Conservation (phyloP, 2,329 filamentous ascomycete genomes). For the Aspergillus sp. region DNA sequence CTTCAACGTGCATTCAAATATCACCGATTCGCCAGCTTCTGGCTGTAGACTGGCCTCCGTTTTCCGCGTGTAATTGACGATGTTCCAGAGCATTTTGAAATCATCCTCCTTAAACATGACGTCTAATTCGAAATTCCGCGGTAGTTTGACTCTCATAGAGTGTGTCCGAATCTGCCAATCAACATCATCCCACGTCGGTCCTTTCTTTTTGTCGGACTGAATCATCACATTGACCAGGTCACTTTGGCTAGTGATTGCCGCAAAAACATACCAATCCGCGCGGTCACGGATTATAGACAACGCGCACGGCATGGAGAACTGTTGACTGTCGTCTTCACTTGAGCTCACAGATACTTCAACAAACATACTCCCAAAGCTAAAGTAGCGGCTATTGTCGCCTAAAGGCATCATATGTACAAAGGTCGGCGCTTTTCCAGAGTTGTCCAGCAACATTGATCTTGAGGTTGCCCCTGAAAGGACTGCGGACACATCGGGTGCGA, state of each 20-base stretch:
- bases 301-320: slow-evolving; percentile 71
- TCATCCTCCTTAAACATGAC: slow-evolving; percentile 74
- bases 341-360: slow-evolving; percentile 75
- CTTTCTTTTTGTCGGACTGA: slow-evolving; percentile 65
- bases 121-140: slow-evolving; percentile 71
- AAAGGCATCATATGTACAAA: slow-evolving; percentile 72
- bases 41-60: slow-evolving; percentile 70
- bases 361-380: slow-evolving; percentile 76
- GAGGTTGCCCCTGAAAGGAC: slow-evolving; percentile 63
- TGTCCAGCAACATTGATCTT: slow-evolving; percentile 47
- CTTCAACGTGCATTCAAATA: slow-evolving; percentile 68
- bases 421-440: slow-evolving; percentile 46
- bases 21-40: slow-evolving; percentile 66
- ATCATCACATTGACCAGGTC: slow-evolving; percentile 74
- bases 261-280: slow-evolving; percentile 67
- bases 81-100: slow-evolving; percentile 75
- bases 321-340: slow-evolving; percentile 62
- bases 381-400: slow-evolving; percentile 70
- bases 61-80: slow-evolving; percentile 80
- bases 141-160: slow-evolving; percentile 67
- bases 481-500: slow-evolving; percentile 69
- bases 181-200: slow-evolving; percentile 78
- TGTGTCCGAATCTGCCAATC: slow-evolving; percentile 71
- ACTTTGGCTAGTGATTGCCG: slow-evolving; percentile 76
- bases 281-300: slow-evolving; percentile 72